Evolutionary conservation across 2,329 filamentous ascomycete genomes (phyloP).

Genomic region (Fonsecaea pedrosoi): DNA sequence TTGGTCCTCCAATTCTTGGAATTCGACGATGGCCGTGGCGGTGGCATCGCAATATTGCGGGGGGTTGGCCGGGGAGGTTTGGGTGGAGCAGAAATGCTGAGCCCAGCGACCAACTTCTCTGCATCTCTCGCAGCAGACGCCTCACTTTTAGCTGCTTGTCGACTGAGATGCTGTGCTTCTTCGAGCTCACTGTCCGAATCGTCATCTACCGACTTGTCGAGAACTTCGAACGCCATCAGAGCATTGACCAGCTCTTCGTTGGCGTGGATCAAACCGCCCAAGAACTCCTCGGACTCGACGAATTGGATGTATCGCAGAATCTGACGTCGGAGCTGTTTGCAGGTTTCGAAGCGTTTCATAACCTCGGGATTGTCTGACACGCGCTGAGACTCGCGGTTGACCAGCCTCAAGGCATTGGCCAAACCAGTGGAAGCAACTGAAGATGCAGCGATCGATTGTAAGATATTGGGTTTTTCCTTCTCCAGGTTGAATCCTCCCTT

Average conservation of each 20-base stretch:
- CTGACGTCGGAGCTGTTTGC: slow-evolving; percentile 82
- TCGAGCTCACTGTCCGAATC: slow-evolving; percentile 69
- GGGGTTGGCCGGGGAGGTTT: slow-evolving; percentile 52
- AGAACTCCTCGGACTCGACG: slow-evolving; percentile 88
- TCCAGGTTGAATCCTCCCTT: slow-evolving; percentile 73
- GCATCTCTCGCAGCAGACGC: slow-evolving; percentile 40
- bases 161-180: slow-evolving; percentile 56
- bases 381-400: slow-evolving; percentile 86
- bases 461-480: slow-evolving; percentile 84
- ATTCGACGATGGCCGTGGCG: slow-evolving; percentile 36
- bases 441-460: slow-evolving; percentile 85
- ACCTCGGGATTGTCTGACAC: slow-evolving; percentile 84
- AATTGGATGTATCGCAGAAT: slow-evolving; percentile 92
- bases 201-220: slow-evolving; percentile 70
- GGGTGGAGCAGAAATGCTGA: slow-evolving; percentile 55
- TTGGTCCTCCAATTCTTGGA: slow-evolving; percentile 39
- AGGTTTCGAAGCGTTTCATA: slow-evolving; percentile 78
- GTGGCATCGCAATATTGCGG: slow-evolving; percentile 29
- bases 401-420: slow-evolving; percentile 82
- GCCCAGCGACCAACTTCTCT: slow-evolving; percentile 53
- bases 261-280: slow-evolving; percentile 87
- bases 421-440: slow-evolving; percentile 92
- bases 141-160: slow-evolving; percentile 36
- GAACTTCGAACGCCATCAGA: slow-evolving; percentile 91
- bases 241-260: slow-evolving; percentile 96